Conservation (phyloP, 108 stramenopile genomes). For the Conticribra guillardii region DNA sequence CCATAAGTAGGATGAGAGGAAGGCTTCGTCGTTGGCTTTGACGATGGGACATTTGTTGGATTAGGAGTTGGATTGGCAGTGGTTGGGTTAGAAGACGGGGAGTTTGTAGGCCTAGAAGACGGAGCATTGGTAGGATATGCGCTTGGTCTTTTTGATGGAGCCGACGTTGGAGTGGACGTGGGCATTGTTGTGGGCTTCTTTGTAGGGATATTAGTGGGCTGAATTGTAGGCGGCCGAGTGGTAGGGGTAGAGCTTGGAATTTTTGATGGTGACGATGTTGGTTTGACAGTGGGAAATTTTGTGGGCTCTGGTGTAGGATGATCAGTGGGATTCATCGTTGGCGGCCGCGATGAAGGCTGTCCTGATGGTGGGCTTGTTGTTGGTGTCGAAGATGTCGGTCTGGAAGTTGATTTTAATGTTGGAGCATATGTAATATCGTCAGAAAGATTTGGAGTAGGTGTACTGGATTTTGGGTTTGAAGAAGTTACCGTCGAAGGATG, state of each 20-base stretch:
- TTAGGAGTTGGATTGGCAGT: not conserved
- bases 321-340: not conserved
- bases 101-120: not conserved
- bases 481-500: too few species aligned
- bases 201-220: conserved; percentile 1
- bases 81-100: not conserved
- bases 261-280: conserved; percentile 2
- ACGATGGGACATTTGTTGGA: not conserved
- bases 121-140: not conserved
- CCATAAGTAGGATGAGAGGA: not conserved
- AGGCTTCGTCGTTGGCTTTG: not conserved
- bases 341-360: too few species aligned
- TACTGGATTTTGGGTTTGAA: too few species aligned
- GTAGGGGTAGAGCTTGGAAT: too few species aligned
- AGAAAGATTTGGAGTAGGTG: too few species aligned
- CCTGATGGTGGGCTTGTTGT: too few species aligned
- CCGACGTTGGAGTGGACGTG: not conserved
- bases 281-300: not conserved
- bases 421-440: too few species aligned
- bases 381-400: too few species aligned
- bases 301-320: not conserved
- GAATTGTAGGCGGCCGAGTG: not conserved
- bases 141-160: not conserved
- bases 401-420: too few species aligned
- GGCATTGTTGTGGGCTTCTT: not conserved